These are phyloP conservation scores for Recurvomyces mirabilis DNA, from an alignment of 495 filamentous ascomycete species.

Conservation along the genomic window DNA sequence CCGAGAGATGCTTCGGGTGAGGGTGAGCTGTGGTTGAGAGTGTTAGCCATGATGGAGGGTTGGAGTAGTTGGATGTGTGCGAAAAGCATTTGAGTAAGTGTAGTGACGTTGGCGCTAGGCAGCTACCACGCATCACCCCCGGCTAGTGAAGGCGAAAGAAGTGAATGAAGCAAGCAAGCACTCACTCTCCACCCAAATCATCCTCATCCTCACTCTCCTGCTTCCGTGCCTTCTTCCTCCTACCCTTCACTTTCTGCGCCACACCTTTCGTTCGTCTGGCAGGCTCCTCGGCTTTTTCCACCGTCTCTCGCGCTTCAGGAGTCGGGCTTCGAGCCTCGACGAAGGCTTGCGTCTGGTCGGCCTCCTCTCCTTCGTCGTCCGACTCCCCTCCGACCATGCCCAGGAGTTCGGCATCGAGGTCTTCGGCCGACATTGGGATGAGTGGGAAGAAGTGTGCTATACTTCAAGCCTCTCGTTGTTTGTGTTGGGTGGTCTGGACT, in stretches of 20 bases:
- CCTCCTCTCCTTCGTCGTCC: conserved; percentile 16
- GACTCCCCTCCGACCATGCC: conserved; percentile 24
- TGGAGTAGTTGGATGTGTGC: neutral
- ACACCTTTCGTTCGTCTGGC: conserved; percentile 8
- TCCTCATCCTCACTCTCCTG: conserved; percentile 15
- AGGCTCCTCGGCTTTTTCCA: conserved; percentile 16
- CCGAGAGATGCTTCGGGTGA: conserved; percentile 45
- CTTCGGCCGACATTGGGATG: conserved; percentile 26
- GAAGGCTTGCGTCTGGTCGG: conserved; percentile 7
- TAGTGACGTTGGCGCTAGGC: neutral
- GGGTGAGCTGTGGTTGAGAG: conserved; percentile 6
- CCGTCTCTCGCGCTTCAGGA: conserved; percentile 11
- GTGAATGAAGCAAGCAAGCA: too few relatives aligned
- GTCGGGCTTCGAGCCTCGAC: neutral
- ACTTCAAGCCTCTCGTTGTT: too few relatives aligned
- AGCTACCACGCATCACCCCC: neutral
- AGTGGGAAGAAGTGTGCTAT: too few relatives aligned
- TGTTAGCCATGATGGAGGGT: conserved; percentile 3
- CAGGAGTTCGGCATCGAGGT: conserved; percentile 24
- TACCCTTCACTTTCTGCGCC: conserved; percentile 15
- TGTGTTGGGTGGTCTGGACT: too few relatives aligned
- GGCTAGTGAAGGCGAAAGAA: too few relatives aligned
- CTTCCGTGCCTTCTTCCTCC: conserved; percentile 8
- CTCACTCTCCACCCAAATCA: conserved; percentile 7
- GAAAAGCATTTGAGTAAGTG: neutral